Base-by-base conservation (phyloP, 306 rosid genomes). In the Sphenostylis stenocarpa region DNA sequence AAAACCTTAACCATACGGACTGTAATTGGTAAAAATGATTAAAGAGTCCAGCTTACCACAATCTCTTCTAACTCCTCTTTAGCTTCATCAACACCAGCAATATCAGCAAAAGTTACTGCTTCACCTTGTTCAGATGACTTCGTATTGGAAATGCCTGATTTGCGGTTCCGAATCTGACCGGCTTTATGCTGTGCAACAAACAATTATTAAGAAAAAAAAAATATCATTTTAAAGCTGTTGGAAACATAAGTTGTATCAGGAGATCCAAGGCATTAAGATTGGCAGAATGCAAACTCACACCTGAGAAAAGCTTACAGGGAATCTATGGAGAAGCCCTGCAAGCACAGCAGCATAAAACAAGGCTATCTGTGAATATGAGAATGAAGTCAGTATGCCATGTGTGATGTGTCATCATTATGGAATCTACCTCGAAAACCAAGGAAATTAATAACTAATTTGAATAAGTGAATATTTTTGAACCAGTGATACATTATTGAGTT, bases 81-180 rank as follows among this genome's bases (percentile, higher is more conserved):
- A 56, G 98, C 97, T 90, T 94, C 98, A 76, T 94, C 98, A 77
- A 92, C 93, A 1, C 98, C 98, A 77, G 98, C 98, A 75, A 94
- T 88, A 81, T 94, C 98, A 81, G 97, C 92, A 76, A 94, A 94
- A 77, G 96, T 92, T 66, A 94, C 77, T 53, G 84, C 17, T 83
- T 90, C 98, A 24, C 91, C 94, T 77, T 84, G 97, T 51, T 90
- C 95, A 76, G 96, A 80, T 39, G 86, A 84, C 81, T 94, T 94
- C 56, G 77, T 56, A 65, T 91, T 86, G 51, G 90, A 78, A 76
- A 86, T 81, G 48, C 98, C 93, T 45, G 98, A 84, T 82, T 91
- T 94, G 33, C 95, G 92, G 73, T 85, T 86, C 85, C 93, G 87
- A 77, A 92, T 87, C 83, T 94, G 96, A 70, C 98, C 97, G 17